phyloP scores from a whole-genome alignment of 1,284 basidiomycete genomes.

The Fomes fomentarius region DNA sequence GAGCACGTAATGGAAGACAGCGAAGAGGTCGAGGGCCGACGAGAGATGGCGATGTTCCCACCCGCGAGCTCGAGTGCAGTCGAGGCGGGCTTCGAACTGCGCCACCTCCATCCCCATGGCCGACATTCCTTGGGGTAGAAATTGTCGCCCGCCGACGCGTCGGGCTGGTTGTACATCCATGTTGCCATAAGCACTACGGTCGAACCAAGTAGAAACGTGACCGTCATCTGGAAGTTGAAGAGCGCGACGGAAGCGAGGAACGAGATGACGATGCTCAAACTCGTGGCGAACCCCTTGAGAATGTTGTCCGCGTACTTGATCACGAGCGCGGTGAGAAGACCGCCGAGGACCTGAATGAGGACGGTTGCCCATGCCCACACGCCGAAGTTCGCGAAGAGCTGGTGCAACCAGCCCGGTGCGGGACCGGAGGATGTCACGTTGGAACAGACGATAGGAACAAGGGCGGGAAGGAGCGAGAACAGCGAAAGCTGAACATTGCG shows the following conservation, averaged over 20 bases:
- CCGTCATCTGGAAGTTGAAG: conserved; percentile 88
- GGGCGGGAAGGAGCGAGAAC: conserved; percentile 77
- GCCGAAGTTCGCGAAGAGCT: conserved; percentile 80
- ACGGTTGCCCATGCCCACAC: conserved; percentile 95
- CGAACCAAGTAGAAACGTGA: conserved; percentile 85
- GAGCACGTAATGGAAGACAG: conserved; percentile 31
- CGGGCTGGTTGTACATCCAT: conserved; percentile 83
- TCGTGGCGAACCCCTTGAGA: conserved; percentile 94
- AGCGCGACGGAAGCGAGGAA: conserved; percentile 91
- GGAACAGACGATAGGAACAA: conserved; percentile 68
- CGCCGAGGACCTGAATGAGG: conserved; percentile 87
- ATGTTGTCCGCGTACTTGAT: conserved; percentile 93
- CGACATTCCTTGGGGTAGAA: conserved; percentile 21
- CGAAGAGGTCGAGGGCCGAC: conserved; percentile 35
- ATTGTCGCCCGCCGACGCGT: conserved; percentile 18
- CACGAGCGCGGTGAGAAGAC: conserved; percentile 87
- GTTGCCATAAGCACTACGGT: conserved; percentile 86
- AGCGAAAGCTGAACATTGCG: conserved; percentile 80
- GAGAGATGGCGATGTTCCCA: conserved; percentile 29
- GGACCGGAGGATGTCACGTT: conserved; percentile 35
- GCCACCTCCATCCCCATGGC: conserved; percentile 35
- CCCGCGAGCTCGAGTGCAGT: conserved; percentile 32
- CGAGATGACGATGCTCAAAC: conserved; percentile 90
- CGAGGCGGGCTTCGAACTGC: conserved; percentile 25
- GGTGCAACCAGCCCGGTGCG: conserved; percentile 45